Percentiles rank a stretch among this genome's conserved stretches.
phyloP scores from a whole-genome alignment of 2,329 filamentous ascomycete species.

The Massarina eburnea region DNA sequence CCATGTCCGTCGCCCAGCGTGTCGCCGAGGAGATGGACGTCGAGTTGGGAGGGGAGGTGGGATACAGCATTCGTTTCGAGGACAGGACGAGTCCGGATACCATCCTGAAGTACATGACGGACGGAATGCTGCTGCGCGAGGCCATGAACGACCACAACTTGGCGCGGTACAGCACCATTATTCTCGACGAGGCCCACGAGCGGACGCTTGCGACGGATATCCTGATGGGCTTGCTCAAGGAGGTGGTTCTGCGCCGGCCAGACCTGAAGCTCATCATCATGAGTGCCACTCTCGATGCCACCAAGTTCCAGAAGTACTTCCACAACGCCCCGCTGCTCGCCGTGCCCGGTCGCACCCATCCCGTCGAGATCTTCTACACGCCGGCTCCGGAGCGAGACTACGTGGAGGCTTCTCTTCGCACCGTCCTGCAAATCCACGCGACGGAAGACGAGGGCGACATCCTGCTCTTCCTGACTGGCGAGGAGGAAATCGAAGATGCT shows the following conservation, averaged over 20 bases:
- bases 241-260: conserved; percentile 79
- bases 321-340: conserved; percentile 89
- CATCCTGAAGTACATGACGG: conserved; percentile 99
- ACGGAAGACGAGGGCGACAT: conserved; percentile 92
- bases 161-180: conserved; percentile 90
- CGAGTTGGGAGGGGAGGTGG: conserved; percentile 85
- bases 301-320: conserved; percentile 98
- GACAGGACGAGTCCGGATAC: conserved; percentile 86
- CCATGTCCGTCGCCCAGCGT: conserved; percentile 96
- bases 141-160: conserved; percentile 90
- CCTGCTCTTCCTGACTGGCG: conserved; percentile 90
- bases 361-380: conserved; percentile 98
- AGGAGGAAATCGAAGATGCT: conserved; percentile 98
- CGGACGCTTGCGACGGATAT: conserved; percentile 95
- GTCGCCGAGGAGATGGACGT: conserved; percentile 96
- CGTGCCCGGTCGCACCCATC: conserved; percentile 91
- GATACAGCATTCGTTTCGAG: conserved; percentile 97
- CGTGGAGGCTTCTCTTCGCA: conserved; percentile 90
- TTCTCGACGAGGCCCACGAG: conserved; percentile 98
- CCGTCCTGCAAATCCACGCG: conserved; percentile 94
- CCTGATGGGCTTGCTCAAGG: conserved; percentile 90
- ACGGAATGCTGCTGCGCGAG: conserved; percentile 96
- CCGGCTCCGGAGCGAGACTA: conserved; percentile 95
- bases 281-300: conserved; percentile 91
- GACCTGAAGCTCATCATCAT: conserved; percentile 96